Evolutionary conservation across 768 basidiomycete genomes (phyloP).

Genomic region (Tricholomella constricta): DNA sequence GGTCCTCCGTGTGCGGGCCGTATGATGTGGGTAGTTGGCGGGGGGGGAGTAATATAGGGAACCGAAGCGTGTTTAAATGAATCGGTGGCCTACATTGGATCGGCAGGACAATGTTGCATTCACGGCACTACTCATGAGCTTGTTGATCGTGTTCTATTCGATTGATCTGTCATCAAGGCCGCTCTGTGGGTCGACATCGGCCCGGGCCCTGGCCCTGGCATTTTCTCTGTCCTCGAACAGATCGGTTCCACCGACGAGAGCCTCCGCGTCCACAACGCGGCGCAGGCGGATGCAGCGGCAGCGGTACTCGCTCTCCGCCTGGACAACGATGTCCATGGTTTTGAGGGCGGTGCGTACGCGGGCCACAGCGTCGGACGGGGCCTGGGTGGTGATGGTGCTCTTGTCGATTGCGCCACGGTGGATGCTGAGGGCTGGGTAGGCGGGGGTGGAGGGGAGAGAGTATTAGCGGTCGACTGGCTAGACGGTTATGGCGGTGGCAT

Average conservation of each 20-base stretch:
- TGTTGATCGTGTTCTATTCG: too few species aligned
- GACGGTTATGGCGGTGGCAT: neutral
- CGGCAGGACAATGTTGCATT: too few species aligned
- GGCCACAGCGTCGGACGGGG: slow-evolving; percentile 76
- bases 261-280: slow-evolving; percentile 25
- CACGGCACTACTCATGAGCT: too few species aligned
- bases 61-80: too few species aligned
- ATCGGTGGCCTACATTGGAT: too few species aligned
- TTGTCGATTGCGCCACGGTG: slow-evolving; percentile 92
- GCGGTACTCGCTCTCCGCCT: slow-evolving; percentile 80
- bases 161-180: too few species aligned
- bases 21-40: too few species aligned
- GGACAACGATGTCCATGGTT: slow-evolving; percentile 81
- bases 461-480: neutral
- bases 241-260: too few species aligned
- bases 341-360: slow-evolving; percentile 69
- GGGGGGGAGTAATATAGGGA: too few species aligned
- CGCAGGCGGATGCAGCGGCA: slow-evolving; percentile 67
- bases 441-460: neutral
- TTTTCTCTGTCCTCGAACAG: too few species aligned
- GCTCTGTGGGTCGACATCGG: too few species aligned
- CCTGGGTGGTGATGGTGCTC: slow-evolving; percentile 73
- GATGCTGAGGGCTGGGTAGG: slow-evolving; percentile 23
- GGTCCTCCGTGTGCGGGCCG: slow-evolving; percentile 68
- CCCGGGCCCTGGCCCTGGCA: too few species aligned